Base-by-base conservation (phyloP, 768 basidiomycete genomes). In the Panaeolus papilionaceus region DNA sequence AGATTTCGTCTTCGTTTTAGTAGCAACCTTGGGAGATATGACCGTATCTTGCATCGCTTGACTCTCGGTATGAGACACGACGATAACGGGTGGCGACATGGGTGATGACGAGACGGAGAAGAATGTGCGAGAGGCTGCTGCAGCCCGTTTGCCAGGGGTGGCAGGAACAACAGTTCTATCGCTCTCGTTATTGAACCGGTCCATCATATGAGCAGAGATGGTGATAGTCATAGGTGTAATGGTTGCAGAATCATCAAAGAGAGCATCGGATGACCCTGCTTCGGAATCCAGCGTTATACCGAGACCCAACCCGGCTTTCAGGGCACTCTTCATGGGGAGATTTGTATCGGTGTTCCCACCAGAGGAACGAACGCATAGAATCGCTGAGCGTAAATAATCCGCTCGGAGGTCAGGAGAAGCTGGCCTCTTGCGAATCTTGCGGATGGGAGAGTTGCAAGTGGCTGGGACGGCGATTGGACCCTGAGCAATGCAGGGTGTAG, bases 261-360 rank as follows among this genome's bases (percentile, higher is more conserved):
- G 47, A 20, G 26, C 28, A 33, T 58, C 54, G 1, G 54, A 58
- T 58, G 54, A 49, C 12, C 23, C 9, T 10, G 47, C 47, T 49
- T 49, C 47, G 47, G 47, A 49, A 49, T 49, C 9, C 47, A 49
- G 20, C 47, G 47, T 49, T 26, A 49, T 49, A 9, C 47, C 47
- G 20, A 49, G 47, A 26, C 47, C 23, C 23, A 49, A 49, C 1
- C 47, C 47, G 20, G 8, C 20, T 23, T 20, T 20, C 11, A 49
- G 8, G 23, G 47, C 20, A 49, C 47, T 23, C 11, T 49, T 20
- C 47, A 49, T 49, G 7, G 47, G n/a, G 20, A 20, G 10, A 26
- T 49, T 20, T 12, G 16, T 49, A 12, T 4, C 20, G 3, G 47
- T 49, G 47, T 23, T 12, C n/a, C 11, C 7, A 33, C 6, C 26